Evolutionary conservation across 805 yeast species (phyloP), one percentile per base, ranked within the genome.

Genomic region (Ogataea pilisensis): DNA sequence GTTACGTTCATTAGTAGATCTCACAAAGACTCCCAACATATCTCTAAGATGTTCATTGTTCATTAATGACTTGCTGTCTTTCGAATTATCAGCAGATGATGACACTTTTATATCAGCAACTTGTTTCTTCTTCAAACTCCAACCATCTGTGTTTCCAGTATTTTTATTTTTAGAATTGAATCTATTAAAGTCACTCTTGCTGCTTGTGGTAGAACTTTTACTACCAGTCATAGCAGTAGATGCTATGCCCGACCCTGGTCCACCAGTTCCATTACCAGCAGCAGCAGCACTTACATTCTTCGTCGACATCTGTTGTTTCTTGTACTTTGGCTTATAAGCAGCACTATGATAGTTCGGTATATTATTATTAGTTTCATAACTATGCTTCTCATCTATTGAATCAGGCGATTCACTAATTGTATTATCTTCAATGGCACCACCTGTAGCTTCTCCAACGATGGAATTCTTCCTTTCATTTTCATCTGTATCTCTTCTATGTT

Each of bases 21-120:
- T 45, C 6, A 49, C 46, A 39, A 49, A 49, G n/a, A 49, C 49
- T 29, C 53, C 53, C 4, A 49, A 34, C 51, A 49, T 49, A 28
- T 49, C 53, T 25, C 49, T 36, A 19, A 49, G 24, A n/a, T 39
- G 39, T 20, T 43, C 43, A 24, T 41, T 45, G n/a, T 45, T 43
- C 11, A 43, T 27, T n/a, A n/a, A n/a, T n/a, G n/a, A n/a, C n/a
- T n/a, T n/a, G n/a, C n/a, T n/a, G n/a, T n/a, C n/a, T n/a, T n/a
- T n/a, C n/a, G n/a, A n/a, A n/a, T n/a, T n/a, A n/a, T n/a, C n/a
- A n/a, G n/a, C n/a, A n/a, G n/a, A n/a, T n/a, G n/a, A n/a, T n/a
- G n/a, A n/a, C n/a, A n/a, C n/a, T n/a, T n/a, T n/a, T n/a, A n/a
- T n/a, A n/a, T n/a, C n/a, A n/a, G n/a, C n/a, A n/a, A n/a, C n/a